These are phyloP conservation scores for Sporothrix humicola DNA, from an alignment of 2,329 filamentous ascomycete species.

Conservation along the genomic window DNA sequence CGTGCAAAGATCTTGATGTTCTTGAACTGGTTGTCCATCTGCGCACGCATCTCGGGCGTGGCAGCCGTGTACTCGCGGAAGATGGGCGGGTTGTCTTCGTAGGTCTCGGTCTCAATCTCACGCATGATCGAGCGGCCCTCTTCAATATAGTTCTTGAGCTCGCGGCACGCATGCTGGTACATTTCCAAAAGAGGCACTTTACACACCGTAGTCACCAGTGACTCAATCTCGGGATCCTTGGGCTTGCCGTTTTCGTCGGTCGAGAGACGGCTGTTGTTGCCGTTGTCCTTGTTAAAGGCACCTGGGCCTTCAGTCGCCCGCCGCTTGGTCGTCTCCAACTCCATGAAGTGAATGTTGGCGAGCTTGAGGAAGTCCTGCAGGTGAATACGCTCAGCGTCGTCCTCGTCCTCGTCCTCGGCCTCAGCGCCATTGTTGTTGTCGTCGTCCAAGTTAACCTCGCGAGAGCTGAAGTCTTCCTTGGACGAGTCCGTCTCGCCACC, in stretches of 20 bases:
- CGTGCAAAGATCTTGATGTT: slow-evolving; percentile 94
- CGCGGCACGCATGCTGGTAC: slow-evolving; percentile 93
- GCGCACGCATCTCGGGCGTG: slow-evolving; percentile 76
- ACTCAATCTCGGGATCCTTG: slow-evolving; percentile 57
- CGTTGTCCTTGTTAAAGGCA: slow-evolving; percentile 47
- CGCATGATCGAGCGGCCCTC: slow-evolving; percentile 89
- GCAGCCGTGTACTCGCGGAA: slow-evolving; percentile 92
- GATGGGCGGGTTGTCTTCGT: slow-evolving; percentile 86
- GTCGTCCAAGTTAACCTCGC: neutral
- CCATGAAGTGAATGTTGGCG: slow-evolving; percentile 98
- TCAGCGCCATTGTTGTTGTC: slow-evolving; percentile 40
- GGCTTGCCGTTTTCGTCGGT: slow-evolving; percentile 42
- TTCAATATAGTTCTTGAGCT: slow-evolving; percentile 95
- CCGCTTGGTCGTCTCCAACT: slow-evolving; percentile 93
- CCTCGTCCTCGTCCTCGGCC: slow-evolving; percentile 50
- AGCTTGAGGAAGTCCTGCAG: slow-evolving; percentile 92
- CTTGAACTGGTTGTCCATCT: slow-evolving; percentile 97
- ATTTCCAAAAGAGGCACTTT: slow-evolving; percentile 92
- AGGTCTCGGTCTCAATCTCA: slow-evolving; percentile 87
- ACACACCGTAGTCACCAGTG: slow-evolving; percentile 86
- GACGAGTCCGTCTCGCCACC: slow-evolving; percentile 37
- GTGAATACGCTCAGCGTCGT: slow-evolving; percentile 71
- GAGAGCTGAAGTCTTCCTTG: slow-evolving; percentile 45
- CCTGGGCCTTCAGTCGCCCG: slow-evolving; percentile 77
- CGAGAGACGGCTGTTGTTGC: slow-evolving; percentile 36